These are phyloP conservation scores for Pythium brassicae DNA, from an alignment of 352 stramenopile species.

Conservation along the genomic window DNA sequence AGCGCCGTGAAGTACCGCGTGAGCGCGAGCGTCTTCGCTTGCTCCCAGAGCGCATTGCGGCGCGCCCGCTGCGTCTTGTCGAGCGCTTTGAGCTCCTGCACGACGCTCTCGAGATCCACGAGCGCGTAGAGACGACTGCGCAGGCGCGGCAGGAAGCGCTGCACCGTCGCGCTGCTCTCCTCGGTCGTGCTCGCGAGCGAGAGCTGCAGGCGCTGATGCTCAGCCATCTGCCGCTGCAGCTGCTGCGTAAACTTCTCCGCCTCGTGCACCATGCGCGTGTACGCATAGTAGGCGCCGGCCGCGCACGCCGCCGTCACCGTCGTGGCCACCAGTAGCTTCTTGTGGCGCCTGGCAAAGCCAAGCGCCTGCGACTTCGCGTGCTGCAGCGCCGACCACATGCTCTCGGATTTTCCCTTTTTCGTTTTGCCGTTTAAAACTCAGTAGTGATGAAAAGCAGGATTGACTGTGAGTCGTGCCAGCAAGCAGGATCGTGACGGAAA, in stretches of 20 bases:
- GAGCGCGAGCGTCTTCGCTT: slow-evolving; percentile 65
- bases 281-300: slow-evolving; percentile 63
- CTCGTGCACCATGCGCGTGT: slow-evolving; percentile 57
- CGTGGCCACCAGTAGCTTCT: slow-evolving; percentile 50
- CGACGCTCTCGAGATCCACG: slow-evolving; percentile 65
- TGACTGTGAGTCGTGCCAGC: slow-evolving; percentile 1
- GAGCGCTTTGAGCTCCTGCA: slow-evolving; percentile 68
- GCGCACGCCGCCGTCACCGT: slow-evolving; percentile 44
- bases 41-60: slow-evolving; percentile 68
- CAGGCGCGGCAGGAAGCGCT: slow-evolving; percentile 65
- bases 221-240: slow-evolving; percentile 64
- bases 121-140: slow-evolving; percentile 56
- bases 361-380: slow-evolving; percentile 44
- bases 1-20: slow-evolving; percentile 74
- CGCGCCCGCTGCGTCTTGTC: slow-evolving; percentile 55
- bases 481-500: not conserved
- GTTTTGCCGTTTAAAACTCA: not conserved
- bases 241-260: slow-evolving; percentile 66
- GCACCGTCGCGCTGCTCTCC: slow-evolving; percentile 70
- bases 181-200: slow-evolving; percentile 67
- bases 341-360: slow-evolving; percentile 66
- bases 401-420: not conserved
- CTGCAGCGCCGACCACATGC: slow-evolving; percentile 71
- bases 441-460: not conserved
- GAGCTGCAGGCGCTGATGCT: slow-evolving; percentile 73